Base-by-base conservation (phyloP, 1,284 basidiomycete genomes). In the Erythrobasidium hasegawianum region DNA sequence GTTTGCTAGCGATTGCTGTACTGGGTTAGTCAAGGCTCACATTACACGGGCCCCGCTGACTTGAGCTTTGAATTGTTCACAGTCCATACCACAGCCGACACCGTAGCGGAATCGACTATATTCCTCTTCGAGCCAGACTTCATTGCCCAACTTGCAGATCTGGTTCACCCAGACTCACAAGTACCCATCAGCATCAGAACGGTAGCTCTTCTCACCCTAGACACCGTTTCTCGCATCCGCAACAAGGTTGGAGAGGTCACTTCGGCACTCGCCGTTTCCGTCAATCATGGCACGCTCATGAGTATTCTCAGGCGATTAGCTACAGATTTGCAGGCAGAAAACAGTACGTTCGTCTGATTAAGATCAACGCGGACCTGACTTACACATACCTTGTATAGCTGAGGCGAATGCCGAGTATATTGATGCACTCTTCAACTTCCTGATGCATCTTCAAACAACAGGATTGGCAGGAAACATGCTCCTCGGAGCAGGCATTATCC, bases 51-150 rank as follows among this genome's bases (percentile, higher is more conserved):
- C n/a, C n/a, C n/a, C n/a, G n/a, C n/a, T n/a, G n/a, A n/a, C n/a
- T n/a, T n/a, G n/a, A n/a, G n/a, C n/a, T 26, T 39, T 55, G 2
- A 10, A n/a, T n/a, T n/a, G n/a, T n/a, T n/a, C 26, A 8, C 45
- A 65, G 59, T 59, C 38, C 68, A 68, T 16, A 72, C 73, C 1
- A 89, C 78, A 75, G 66, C 82, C 41, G 95, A 98, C 77, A 82
- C 82, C 29, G 84, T 86, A 74, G 89, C 89, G 2, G 83, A 86
- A 65, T 85, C 88, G 1, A 86, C 87, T 13, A 82, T 97, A 50
- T 97, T 97, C 80, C 82, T 96, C 20, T 95, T 93, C 75, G 95
- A 98, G 77, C 94, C 95, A n/a, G 90, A 94, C 74, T 81, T 97
- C 54, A 86, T 94, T 69, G 81, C 82, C 1, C 88, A 94, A 73